A percentile compares a stretch with the other conserved stretches of the same genome.
phyloP scores from a whole-genome alignment of 2,329 filamentous ascomycete species.

The Ambrosiella xylebori region DNA sequence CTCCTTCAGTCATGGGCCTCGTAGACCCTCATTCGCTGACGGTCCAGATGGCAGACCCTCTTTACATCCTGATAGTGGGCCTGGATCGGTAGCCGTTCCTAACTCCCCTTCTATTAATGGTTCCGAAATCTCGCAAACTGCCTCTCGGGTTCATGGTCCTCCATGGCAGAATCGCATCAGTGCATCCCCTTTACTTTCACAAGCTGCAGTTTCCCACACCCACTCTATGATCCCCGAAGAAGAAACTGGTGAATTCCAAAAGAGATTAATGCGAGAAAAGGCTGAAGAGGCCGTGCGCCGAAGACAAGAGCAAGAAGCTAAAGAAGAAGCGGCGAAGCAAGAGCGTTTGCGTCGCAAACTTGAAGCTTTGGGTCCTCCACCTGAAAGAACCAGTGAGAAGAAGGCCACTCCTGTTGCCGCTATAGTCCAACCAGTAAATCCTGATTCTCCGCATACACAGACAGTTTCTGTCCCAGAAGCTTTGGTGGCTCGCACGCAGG shows the following conservation, averaged over 20 bases:
- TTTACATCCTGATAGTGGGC: neutral
- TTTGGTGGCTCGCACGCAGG: neutral
- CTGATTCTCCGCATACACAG: neutral
- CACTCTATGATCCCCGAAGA: slow-evolving; percentile 18
- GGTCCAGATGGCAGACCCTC: neutral
- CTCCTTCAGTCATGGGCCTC: neutral
- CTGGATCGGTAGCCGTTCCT: neutral
- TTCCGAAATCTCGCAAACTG: neutral
- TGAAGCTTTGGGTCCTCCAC: slow-evolving; percentile 48
- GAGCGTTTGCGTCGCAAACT: slow-evolving; percentile 58
- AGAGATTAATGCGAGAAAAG: slow-evolving; percentile 55
- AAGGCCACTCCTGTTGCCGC: slow-evolving; percentile 23
- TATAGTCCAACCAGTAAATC: neutral
- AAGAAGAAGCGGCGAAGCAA: slow-evolving; percentile 53
- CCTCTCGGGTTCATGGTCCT: neutral
- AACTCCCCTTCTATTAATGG: slow-evolving; percentile 1
- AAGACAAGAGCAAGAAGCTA: slow-evolving; percentile 48
- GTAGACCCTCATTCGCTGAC: neutral
- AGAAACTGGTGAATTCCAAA: slow-evolving; percentile 45
- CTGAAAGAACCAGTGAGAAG: slow-evolving; percentile 41
- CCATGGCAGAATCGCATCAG: neutral
- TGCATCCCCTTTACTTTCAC: neutral
- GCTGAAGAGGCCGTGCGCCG: slow-evolving; percentile 53
- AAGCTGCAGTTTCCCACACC: neutral
- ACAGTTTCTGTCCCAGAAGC: neutral